phyloP scores from a whole-genome alignment of 306 rosid genomes.

The Elaeagnus macrophylla region DNA sequence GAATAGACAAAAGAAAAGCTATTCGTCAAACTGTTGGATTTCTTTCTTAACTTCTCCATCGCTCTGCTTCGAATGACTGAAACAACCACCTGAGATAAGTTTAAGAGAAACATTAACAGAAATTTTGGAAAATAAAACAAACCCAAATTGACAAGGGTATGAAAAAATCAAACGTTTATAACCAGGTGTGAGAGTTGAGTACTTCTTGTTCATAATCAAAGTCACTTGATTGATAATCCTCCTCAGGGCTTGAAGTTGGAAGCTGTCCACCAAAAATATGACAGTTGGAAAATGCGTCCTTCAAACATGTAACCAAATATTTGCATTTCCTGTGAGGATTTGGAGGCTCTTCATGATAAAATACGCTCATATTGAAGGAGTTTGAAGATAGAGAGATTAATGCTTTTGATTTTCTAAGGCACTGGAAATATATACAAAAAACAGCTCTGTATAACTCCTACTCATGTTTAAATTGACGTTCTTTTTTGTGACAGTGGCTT shows the following conservation, averaged over 20 bases:
- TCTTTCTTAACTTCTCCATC: slow-evolving; percentile 51
- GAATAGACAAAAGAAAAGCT: slow-evolving; percentile 51
- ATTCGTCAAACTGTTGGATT: slow-evolving; percentile 29
- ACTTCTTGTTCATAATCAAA: slow-evolving; percentile 69
- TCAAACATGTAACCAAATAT: slow-evolving; percentile 39
- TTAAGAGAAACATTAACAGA: neutral
- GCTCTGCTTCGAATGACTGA: slow-evolving; percentile 61
- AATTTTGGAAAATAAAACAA: slow-evolving; percentile 1
- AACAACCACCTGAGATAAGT: slow-evolving; percentile 46
- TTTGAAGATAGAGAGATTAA: neutral
- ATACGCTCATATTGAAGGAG: slow-evolving; percentile 46
- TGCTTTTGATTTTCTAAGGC: slow-evolving; percentile 13
- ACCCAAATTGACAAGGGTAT: neutral
- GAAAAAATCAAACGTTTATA: neutral
- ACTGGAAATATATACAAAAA: slow-evolving; percentile 19
- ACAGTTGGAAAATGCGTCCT: slow-evolving; percentile 52
- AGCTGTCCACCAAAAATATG: slow-evolving; percentile 29
- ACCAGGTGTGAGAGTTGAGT: neutral
- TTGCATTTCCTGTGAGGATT: slow-evolving; percentile 47
- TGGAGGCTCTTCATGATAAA: slow-evolving; percentile 59
- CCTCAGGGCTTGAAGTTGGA: slow-evolving; percentile 38
- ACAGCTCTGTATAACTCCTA: slow-evolving; percentile 8
- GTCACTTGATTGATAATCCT: slow-evolving; percentile 42
- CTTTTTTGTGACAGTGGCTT: slow-evolving; percentile 58
- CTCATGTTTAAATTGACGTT: slow-evolving; percentile 25